Evolutionary conservation across 2,329 filamentous ascomycete species (phyloP), one percentile per base, ranked within the genome.

Genomic region (Pseudogymnoascus sp.): DNA sequence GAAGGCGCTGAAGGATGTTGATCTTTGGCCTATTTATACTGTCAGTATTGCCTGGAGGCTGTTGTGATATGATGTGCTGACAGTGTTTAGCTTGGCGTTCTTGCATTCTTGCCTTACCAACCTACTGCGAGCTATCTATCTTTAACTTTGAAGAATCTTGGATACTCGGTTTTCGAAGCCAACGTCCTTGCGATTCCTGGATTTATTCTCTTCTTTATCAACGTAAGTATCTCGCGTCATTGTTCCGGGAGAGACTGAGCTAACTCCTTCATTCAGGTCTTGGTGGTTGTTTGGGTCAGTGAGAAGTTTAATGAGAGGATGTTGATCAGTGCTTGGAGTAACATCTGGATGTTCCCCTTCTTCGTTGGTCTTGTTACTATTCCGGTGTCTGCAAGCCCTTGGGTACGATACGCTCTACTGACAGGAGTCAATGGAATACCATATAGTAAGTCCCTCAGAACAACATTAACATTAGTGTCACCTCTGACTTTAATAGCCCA

Each of bases 171-270:
- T 4, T 78, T 81, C 63, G 66, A 78, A 4, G 74, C 78, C 56
- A 79, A 78, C 28, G 69, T 79, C 1, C 71, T 79, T 16, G 73
- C 75, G 2, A 78, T 79, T 21, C 76, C 77, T 18, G 73, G 74
- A 0, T 73, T 78, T 62, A 75, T 79, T 56, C 63, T 79, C 28
- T 79, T 77, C 62, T 74, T 75, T 14, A 64, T 78, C 56, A 56
- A 76, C 31, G 36, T 60, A 68, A 37, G 61, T 67, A 59, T 4
- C 50, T 46, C 5, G 23, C 7, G n/a, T 23, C 11, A n/a, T 21
- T 34, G 7, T 81, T 4, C 84, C 88, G 71, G 73, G 82, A 23
- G 78, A 83, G 1, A 88, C 87, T 68, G 70, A 89, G 36, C 77
- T 89, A 14, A 80, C 81, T 1, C 86, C 88, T 12, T 80, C 82